Percentiles rank a stretch among this genome's conserved stretches.
Evolutionary conservation across 1,284 basidiomycete genomes (phyloP).

Genomic region (Tetrapyrgos nigripes): DNA sequence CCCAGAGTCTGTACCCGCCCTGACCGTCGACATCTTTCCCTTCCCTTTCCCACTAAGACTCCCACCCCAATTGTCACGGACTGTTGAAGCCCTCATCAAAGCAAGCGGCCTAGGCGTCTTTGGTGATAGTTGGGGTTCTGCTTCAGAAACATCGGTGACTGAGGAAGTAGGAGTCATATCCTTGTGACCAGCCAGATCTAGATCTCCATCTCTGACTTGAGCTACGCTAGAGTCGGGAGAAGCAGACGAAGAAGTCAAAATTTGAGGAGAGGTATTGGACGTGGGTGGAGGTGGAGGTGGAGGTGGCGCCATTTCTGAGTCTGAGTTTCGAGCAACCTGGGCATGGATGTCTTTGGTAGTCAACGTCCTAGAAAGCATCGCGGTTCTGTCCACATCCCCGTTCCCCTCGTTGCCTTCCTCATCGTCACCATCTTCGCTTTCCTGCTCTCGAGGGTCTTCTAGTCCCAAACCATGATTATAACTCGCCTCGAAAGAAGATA

Average conservation of each 20-base stretch:
- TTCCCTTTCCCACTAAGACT: too few species aligned
- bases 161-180: too few species aligned
- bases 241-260: conserved; percentile 39
- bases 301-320: neutral
- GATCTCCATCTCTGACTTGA: too few species aligned
- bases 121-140: too few species aligned
- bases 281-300: neutral
- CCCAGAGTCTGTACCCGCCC: too few species aligned
- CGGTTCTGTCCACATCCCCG: neutral
- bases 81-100: too few species aligned
- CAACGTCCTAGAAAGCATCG: neutral
- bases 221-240: neutral
- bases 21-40: too few species aligned
- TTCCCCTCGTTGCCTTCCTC: neutral
- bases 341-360: neutral
- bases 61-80: too few species aligned
- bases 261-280: conserved; percentile 40
- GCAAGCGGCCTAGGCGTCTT: too few species aligned
- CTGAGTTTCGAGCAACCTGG: neutral
- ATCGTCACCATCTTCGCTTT: neutral
- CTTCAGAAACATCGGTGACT: too few species aligned
- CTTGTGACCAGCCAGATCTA: too few species aligned
- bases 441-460: too few species aligned
- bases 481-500: neutral
- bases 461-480: neutral